These are phyloP conservation scores for Zygotorulaspora mrakii DNA, from an alignment of 1,139 yeast genomes.

Conservation along the genomic window DNA sequence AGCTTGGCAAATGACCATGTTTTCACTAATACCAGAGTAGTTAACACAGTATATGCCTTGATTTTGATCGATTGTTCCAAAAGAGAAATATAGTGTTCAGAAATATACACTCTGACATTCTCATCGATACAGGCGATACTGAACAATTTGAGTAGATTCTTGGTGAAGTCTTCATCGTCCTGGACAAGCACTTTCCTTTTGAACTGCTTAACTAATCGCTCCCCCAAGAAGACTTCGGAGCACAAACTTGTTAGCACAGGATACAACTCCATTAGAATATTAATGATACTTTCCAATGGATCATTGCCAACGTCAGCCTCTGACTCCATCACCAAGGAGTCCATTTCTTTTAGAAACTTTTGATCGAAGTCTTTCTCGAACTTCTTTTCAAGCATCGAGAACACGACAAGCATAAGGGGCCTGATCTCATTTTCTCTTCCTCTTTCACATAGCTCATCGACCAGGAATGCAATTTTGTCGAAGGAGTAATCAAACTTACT, in stretches of 20 bases:
- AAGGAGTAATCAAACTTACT: conserved; percentile 25
- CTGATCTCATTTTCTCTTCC: conserved; percentile 22
- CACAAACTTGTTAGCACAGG: conserved; percentile 32
- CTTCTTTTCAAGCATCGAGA: conserved; percentile 20
- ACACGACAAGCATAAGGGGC: conserved; percentile 26
- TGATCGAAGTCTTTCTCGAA: conserved; percentile 21
- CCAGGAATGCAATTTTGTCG: conserved; percentile 23
- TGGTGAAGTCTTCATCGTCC: conserved; percentile 21
- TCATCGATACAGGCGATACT: conserved; percentile 36
- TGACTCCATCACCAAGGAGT: conserved; percentile 29
- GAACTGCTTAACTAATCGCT: conserved; percentile 25
- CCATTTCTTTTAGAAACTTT: conserved; percentile 21
- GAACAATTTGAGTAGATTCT: conserved; percentile 22
- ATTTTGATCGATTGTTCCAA: conserved; percentile 25
- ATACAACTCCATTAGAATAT: conserved; percentile 28
- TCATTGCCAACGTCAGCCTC: conserved; percentile 28
- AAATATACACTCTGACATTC: conserved; percentile 28
- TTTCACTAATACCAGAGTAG: conserved; percentile 33
- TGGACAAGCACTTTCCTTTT: conserved; percentile 18
- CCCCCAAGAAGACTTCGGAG: conserved; percentile 28
- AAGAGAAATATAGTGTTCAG: conserved; percentile 27
- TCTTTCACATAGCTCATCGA: conserved; percentile 25
- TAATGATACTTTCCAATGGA: conserved; percentile 24
- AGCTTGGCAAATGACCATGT: conserved; percentile 36
- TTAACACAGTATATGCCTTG: conserved; percentile 19